Conservation (phyloP, 345 rosid genomes). For the Clausena lansium region DNA sequence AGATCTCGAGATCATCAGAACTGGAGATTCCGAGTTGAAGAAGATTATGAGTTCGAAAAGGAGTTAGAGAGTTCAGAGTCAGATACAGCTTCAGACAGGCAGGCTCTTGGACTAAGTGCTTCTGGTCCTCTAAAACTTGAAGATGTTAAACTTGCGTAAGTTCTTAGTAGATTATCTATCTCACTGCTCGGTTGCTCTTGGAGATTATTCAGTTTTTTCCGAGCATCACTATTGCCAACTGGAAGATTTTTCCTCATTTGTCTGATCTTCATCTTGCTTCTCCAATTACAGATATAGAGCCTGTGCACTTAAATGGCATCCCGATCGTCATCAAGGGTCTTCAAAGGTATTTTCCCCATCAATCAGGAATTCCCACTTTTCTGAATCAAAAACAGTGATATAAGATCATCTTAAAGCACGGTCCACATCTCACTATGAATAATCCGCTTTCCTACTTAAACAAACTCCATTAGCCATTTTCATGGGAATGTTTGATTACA, state of each 20-base stretch:
- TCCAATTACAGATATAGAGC: conserved; percentile 57
- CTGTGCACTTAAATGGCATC: conserved; percentile 94
- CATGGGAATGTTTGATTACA: not conserved
- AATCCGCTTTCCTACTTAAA: not conserved
- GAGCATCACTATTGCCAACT: not conserved
- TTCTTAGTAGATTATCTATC: conserved; percentile 8
- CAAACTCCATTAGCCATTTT: not conserved
- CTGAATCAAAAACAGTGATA: not conserved
- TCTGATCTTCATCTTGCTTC: not conserved
- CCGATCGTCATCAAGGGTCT: conserved; percentile 82
- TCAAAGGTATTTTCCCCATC: conserved; percentile 56
- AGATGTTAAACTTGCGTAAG: conserved; percentile 88
- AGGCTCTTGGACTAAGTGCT: conserved; percentile 70
- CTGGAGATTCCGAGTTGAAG: conserved; percentile 46
- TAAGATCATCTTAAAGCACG: not conserved
- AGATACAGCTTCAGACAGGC: conserved; percentile 59
- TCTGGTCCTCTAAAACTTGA: conserved; percentile 74
- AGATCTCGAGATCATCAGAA: conserved; percentile 38
- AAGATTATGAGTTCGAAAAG: conserved; percentile 53
- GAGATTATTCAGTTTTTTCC: not conserved
- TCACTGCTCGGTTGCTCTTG: not conserved
- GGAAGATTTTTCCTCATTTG: not conserved
- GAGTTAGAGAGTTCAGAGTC: conserved; percentile 46
- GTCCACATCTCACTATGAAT: not conserved
- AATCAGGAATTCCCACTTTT: not conserved